A percentile compares a stretch with the other conserved stretches of the same genome.
Conservation (phyloP, 768 basidiomycete species). For the Xerocomus brunneocitrinus region DNA sequence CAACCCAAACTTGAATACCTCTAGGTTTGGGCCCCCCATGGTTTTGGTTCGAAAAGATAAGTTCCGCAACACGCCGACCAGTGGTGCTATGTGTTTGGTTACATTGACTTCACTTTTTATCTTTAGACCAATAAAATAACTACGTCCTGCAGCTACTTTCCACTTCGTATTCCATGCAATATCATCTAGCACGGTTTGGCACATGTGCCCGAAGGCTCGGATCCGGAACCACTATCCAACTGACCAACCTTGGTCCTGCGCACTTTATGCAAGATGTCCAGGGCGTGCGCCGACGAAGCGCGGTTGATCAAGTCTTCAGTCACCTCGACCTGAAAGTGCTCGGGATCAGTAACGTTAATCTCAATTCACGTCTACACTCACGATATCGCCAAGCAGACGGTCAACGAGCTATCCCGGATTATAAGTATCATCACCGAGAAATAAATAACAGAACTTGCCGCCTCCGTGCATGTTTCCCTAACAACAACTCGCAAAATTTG, state of each 20-base stretch:
- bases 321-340: slow-evolving; percentile 47
- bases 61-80: too few relatives aligned
- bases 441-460: slow-evolving; percentile 31
- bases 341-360: slow-evolving; percentile 1
- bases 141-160: background rate
- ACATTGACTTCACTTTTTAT: background rate
- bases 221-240: slow-evolving; percentile 47
- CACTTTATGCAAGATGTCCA: slow-evolving; percentile 39
- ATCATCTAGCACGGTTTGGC: slow-evolving; percentile 54
- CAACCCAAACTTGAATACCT: slow-evolving; percentile 85
- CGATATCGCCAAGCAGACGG: slow-evolving; percentile 63
- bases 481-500: slow-evolving; percentile 64
- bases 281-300: slow-evolving; percentile 46
- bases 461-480: slow-evolving; percentile 50
- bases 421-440: slow-evolving; percentile 26
- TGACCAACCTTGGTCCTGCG: slow-evolving; percentile 35
- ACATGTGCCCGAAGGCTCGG: slow-evolving; percentile 55
- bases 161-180: background rate
- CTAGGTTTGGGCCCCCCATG: slow-evolving; percentile 79
- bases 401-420: slow-evolving; percentile 46
- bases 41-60: background rate
- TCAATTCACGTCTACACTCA: slow-evolving; percentile 32
- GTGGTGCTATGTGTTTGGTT: background rate
- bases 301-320: slow-evolving; percentile 52
- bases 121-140: background rate